Conservation (phyloP, 78 protist species). For the Dictyostelium purpureum region DNA sequence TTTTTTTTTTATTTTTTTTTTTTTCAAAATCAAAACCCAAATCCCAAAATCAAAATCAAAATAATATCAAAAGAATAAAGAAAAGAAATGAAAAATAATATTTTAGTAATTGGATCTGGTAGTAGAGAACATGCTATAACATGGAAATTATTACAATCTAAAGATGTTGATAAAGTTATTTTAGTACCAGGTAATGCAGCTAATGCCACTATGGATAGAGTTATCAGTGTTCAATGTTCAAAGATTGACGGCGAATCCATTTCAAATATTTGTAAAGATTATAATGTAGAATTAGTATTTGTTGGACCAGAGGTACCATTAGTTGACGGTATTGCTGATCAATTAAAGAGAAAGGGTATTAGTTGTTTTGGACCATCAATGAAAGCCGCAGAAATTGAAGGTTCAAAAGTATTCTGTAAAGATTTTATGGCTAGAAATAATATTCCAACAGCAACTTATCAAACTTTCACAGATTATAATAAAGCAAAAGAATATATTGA, state of each 20-base stretch:
- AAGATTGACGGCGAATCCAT: neutral
- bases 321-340: conserved; percentile 87
- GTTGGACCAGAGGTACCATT: conserved; percentile 96
- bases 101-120: conserved; percentile 73
- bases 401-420: conserved; percentile 92
- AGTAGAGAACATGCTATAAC: conserved; percentile 81
- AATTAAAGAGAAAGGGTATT: conserved; percentile 59
- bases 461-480: conserved; percentile 59
- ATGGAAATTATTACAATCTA: conserved; percentile 71
- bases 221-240: neutral
- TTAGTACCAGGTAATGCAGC: conserved; percentile 77
- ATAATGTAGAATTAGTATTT: conserved; percentile 71
- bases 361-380: conserved; percentile 86
- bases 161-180: conserved; percentile 37
- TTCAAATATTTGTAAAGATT: neutral
- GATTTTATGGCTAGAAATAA: conserved; percentile 87
- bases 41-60: neutral
- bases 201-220: neutral
- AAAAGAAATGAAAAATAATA: conserved; percentile 15
- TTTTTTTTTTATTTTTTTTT: neutral
- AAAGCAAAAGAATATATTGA: conserved; percentile 72
- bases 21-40: neutral
- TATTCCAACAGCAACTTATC: conserved; percentile 91
- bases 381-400: conserved; percentile 90
- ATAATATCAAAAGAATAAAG: neutral